A percentile compares a stretch with the other conserved stretches of the same genome.
Conservation (phyloP, 2,329 filamentous ascomycete genomes). For the Lachnellula hyalina region DNA sequence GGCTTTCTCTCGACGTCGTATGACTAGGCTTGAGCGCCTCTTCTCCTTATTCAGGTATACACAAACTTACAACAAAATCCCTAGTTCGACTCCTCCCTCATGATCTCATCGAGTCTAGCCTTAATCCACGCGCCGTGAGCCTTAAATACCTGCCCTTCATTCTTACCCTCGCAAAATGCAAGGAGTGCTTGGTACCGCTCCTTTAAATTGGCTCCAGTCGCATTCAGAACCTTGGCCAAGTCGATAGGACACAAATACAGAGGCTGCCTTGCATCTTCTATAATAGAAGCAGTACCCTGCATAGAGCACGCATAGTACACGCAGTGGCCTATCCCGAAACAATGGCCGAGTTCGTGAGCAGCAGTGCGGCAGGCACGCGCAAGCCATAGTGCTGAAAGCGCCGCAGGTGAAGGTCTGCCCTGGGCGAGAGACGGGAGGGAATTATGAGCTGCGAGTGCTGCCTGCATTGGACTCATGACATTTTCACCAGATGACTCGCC, state of each 20-base stretch:
- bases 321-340: constrained; percentile 62
- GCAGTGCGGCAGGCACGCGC: constrained; percentile 51
- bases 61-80: background rate
- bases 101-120: constrained; percentile 21
- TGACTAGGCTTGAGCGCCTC: no score
- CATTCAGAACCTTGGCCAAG: constrained; percentile 45
- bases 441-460: constrained; percentile 30
- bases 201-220: constrained; percentile 27
- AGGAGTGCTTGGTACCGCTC: constrained; percentile 38
- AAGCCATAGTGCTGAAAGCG: constrained; percentile 48
- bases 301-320: constrained; percentile 59
- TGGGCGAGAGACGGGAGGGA: constrained; percentile 7
- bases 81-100: background rate
- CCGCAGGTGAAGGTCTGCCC: constrained; percentile 18
- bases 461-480: constrained; percentile 29
- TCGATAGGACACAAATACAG: constrained; percentile 59
- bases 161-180: constrained; percentile 38
- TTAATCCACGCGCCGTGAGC: constrained; percentile 42
- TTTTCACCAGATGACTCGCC: background rate
- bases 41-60: no score
- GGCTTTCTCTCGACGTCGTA: background rate
- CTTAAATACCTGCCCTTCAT: constrained; percentile 40
- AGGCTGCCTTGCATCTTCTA: constrained; percentile 56
- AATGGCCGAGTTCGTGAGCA: constrained; percentile 63
- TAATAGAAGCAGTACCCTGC: constrained; percentile 53